Base-by-base conservation (phyloP, 352 stramenopile species). In the Pythium sp. region DNA sequence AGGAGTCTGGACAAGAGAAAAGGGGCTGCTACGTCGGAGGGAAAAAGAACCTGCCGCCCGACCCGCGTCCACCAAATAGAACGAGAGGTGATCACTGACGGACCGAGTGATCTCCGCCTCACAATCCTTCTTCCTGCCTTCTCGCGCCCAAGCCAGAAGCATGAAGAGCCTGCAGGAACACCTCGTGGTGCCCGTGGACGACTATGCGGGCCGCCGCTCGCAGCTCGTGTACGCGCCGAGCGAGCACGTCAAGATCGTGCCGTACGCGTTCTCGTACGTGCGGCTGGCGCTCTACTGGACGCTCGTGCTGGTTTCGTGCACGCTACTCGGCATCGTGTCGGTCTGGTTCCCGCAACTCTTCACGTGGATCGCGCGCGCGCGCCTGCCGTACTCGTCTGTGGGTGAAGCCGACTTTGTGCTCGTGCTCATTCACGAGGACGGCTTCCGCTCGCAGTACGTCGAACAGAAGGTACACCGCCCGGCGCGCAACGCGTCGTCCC, bases 261-360 rank as follows among this genome's bases (percentile, higher is more conserved):
- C 79, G 4, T 90, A 79, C 64, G 72, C 68, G 2, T 75, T 72
- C 38, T 87, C 77, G 15, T 62, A 46, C 32, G 7, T 73, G 15
- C 78, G 79, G 0, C 47, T 79, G 9, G 54, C 54, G 12, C 67
- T 87, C 53, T 91, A 72, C 73, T 72, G 56, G 38, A 5, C 78
- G 15, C 66, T 91, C 18, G 34, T 75, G 2, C 3, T 83, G 1
- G 11, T 2, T 34, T 75, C 76, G 5, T 67, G 77, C 65, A 62
- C 65, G 1, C 30, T 77, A 0, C 57, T 89, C 51, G 18, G 68
- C 51, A 73, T 91, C 55, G 55, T 78, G 1, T 76, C 72, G 5
- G 75, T 86, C 26, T 89, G 83, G 83, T 91, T 79, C 70, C 81
- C 83, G n/a, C 81, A 85, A 61, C 15, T 91, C 6, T 91, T 86